Base-by-base conservation (phyloP, 2,329 filamentous ascomycete genomes). In the Passalora sequoiae region DNA sequence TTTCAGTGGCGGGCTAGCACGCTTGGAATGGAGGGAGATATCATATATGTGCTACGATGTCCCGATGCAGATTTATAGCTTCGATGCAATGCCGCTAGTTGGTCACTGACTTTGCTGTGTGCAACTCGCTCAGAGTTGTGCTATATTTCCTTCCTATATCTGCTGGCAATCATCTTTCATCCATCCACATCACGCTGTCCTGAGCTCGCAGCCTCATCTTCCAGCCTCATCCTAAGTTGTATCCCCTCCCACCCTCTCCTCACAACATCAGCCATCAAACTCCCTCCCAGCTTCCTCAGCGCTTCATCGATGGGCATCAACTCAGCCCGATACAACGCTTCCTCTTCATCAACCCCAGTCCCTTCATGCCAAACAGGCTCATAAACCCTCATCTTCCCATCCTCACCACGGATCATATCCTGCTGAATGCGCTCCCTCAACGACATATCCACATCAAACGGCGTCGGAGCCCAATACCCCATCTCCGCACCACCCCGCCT, bases 261-360 rank as follows among this genome's bases (percentile, higher is more conserved):
- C 13, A 74, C 66, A 10, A 75, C 71, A 60, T 74, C 68, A 22
- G 62, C 68, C 66, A 65, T 64, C 4, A 72, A 60, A 7, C 54
- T 62, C 22, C 60, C 64, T 2, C 61, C 61, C 35, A 75, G 43
- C 51, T 60, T 66, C 51, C 48, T 25, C 9, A 66, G 51, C 2
- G 70, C 72, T 44, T 74, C 70, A 4, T 67, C 63, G 1, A 74
- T 56, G 2, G 62, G 54, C 36, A 74, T 44, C 30, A 75, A 47
- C 37, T 62, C 55, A 38, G 65, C 68, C 47, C 65, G 51, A 55
- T 74, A 75, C 43, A 63, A 53, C 25, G 54, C 53, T 52, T 75
- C 72, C 38, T 72, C 69, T 16, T 64, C 66, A 54, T 74, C 66
- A 0, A 75, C 72, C 1, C 72, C 71, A 5, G 72, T 75, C 3